phyloP scores from a whole-genome alignment of 202 grass and related monocot genomes.

The Alloteropsis angusta region DNA sequence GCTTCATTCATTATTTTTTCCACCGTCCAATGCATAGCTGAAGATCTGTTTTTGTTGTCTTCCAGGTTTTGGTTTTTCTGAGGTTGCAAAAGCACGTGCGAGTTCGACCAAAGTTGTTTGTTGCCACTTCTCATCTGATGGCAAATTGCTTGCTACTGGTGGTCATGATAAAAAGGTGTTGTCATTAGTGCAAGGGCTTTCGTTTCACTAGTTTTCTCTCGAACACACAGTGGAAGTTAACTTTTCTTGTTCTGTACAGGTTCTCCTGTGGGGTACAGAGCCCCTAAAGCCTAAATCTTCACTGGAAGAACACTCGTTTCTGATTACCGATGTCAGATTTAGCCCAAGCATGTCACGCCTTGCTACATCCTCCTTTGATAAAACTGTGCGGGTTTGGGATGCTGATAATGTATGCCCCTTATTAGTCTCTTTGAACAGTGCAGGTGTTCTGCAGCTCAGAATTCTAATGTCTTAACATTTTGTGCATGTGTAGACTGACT shows the following conservation, averaged over 20 bases:
- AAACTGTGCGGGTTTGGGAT: conserved; percentile 98
- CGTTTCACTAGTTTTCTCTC: not conserved
- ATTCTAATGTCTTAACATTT: not conserved
- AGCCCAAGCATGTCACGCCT: conserved; percentile 92
- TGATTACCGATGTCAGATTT: conserved; percentile 98
- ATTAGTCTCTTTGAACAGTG: not conserved
- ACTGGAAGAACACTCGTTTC: conserved; percentile 68
- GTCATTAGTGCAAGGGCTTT: not conserved
- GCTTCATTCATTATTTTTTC: not conserved
- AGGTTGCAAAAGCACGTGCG: conserved; percentile 51
- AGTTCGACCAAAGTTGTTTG: conserved; percentile 77
- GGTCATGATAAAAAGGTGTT: conserved; percentile 98
- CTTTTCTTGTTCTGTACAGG: conserved; percentile 29
- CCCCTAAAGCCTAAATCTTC: conserved; percentile 63
- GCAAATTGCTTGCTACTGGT: conserved; percentile 91
- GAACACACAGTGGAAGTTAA: not conserved
- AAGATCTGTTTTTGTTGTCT: conserved; percentile 1
- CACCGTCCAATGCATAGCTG: not conserved
- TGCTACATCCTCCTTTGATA: conserved; percentile 97
- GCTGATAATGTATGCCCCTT: conserved; percentile 77
- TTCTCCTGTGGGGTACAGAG: conserved; percentile 78
- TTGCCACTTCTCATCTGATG: conserved; percentile 90
- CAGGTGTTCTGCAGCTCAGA: conserved; percentile 3
- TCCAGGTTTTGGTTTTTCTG: conserved; percentile 73
- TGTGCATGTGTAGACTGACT: conserved; percentile 61